Evolutionary conservation across 1,139 yeast genomes (phyloP).

Genomic region (Yamadazyma mexicana): DNA sequence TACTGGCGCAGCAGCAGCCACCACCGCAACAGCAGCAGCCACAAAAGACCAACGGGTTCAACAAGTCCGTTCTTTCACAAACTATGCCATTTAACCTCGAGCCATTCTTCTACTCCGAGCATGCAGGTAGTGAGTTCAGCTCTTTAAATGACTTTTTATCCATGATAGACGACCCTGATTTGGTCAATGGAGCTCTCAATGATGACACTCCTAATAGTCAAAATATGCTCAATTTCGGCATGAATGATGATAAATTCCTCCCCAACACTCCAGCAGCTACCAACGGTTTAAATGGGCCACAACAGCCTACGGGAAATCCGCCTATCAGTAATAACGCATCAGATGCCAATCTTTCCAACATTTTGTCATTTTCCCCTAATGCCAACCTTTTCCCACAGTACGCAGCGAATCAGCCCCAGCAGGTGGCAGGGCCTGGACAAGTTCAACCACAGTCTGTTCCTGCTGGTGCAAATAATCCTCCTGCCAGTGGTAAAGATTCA

Average conservation of each 20-base stretch:
- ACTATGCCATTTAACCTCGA: conserved; percentile 58
- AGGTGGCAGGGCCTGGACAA: conserved; percentile 5
- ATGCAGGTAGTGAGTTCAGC: conserved; percentile 90
- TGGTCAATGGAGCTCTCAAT: conserved; percentile 51
- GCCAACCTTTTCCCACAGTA: conserved; percentile 22
- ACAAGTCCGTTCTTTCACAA: conserved; percentile 39
- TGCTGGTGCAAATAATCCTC: neutral
- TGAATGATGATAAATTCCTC: conserved; percentile 12
- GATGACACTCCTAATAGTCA: conserved; percentile 30
- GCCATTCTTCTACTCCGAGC: conserved; percentile 84
- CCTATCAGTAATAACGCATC: neutral
- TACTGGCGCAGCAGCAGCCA: too few species aligned
- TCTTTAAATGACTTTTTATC: conserved; percentile 86
- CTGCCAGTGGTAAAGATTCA: neutral
- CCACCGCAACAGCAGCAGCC: neutral
- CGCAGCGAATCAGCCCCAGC: conserved; percentile 9
- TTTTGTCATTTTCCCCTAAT: conserved; percentile 32
- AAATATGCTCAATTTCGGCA: conserved; percentile 26
- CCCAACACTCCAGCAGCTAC: neutral
- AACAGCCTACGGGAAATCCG: neutral
- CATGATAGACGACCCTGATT: conserved; percentile 84
- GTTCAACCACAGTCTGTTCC: conserved; percentile 3
- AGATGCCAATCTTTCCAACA: conserved; percentile 23
- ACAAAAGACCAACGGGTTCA: conserved; percentile 9
- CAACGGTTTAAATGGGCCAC: neutral